Evolutionary conservation across 306 rosid genomes (phyloP).

Genomic region (Cucurbita moschata): DNA sequence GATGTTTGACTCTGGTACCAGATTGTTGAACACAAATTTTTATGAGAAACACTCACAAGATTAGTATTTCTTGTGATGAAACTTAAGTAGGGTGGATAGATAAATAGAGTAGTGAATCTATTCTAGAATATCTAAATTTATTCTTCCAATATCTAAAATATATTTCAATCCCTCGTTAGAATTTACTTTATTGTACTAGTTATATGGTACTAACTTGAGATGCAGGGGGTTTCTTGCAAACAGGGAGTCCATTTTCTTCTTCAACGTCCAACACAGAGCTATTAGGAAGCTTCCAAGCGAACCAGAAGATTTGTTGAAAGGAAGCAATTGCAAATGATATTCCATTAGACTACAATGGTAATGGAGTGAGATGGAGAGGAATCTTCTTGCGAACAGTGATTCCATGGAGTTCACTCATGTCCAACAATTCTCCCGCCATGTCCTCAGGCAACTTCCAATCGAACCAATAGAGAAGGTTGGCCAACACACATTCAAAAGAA

Average conservation of each 20-base stretch:
- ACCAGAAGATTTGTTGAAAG: slow-evolving; percentile 14
- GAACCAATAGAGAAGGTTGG: not conserved
- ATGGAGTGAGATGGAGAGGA: not conserved
- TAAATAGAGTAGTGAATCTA: too few relatives aligned
- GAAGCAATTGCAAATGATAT: slow-evolving; percentile 2
- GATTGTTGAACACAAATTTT: too few relatives aligned
- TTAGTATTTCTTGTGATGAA: too few relatives aligned
- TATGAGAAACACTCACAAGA: too few relatives aligned
- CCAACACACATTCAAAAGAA: not conserved
- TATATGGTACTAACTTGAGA: not conserved
- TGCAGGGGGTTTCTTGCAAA: not conserved
- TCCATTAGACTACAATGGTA: not conserved
- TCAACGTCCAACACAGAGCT: slow-evolving; percentile 9
- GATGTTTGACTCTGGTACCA: too few relatives aligned
- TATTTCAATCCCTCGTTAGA: too few relatives aligned
- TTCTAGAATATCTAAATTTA: too few relatives aligned
- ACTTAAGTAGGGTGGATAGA: too few relatives aligned
- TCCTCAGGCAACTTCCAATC: not conserved
- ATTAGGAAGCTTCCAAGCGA: slow-evolving; percentile 14
- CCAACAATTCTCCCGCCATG: not conserved
- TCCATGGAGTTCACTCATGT: not conserved
- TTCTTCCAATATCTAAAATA: too few relatives aligned
- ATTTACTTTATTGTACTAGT: not conserved
- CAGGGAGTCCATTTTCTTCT: slow-evolving; percentile 6
- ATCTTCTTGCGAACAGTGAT: not conserved